Evolutionary conservation across 495 filamentous ascomycete genomes (phyloP), one percentile per base, ranked within the genome.

Genomic region (Terfezia boudieri): DNA sequence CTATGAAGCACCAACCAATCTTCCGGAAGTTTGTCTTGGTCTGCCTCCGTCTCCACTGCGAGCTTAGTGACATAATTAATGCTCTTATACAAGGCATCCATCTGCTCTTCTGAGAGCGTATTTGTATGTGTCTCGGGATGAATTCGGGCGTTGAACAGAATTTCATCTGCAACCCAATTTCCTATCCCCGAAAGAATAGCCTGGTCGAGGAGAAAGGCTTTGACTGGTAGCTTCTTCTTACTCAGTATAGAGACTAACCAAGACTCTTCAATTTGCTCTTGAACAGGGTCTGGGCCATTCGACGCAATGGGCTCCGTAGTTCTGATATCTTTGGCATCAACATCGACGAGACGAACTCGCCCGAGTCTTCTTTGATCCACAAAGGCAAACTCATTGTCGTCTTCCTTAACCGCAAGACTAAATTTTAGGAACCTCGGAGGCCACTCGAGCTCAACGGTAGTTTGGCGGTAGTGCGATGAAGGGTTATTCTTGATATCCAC

Each of bases 151-250:
- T 94, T 77, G 61, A 84, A 95, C 32, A 98, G 65, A 35, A 94
- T 80, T 59, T 98, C 90, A 62, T 98, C 90, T 76, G 78, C 86
- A 59, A 98, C 86, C 90, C 89, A 96, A 60, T 95, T 96, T 2
- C 90, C 90, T 51, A 98, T 84, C 6, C 90, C 90, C 60, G 84
- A 87, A 52, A 96, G 80, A 60, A 81, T 83, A n/a, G 76, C 72
- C 65, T 98, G 90, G 61, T 95, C 84, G 11, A 95, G 73, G 20
- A 98, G 67, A 51, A 94, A 70, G 0, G 85, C 81, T 63, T 95
- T 95, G 50, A 96, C 71, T 0, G 89, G 85, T 1, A 94, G 81
- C 54, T 76, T 81, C 54, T 86, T 86, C 38, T 71, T 78, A 46
- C 63, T 69, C 65, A 94, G 65, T 67, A 84, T 86, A 55, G 75